phyloP scores from a whole-genome alignment of 495 filamentous ascomycete genomes.

The Geoglossum glabrum region DNA sequence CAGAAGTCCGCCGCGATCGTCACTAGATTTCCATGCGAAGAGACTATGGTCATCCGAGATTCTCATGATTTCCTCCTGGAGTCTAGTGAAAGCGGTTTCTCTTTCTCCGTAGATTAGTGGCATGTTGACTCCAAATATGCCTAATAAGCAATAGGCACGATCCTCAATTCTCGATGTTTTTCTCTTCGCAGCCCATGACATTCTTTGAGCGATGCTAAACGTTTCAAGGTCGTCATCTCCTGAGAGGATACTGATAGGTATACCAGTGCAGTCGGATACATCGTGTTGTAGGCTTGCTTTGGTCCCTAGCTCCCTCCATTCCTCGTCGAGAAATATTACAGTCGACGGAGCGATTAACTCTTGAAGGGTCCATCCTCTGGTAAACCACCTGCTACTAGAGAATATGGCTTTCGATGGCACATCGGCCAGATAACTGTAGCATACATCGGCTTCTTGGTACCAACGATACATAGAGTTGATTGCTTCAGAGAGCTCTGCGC shows the following conservation, averaged over 20 bases:
- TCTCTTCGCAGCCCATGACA: too few relatives aligned
- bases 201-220: too few relatives aligned
- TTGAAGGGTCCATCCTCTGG: neutral
- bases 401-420: neutral
- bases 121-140: neutral
- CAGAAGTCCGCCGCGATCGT: too few relatives aligned
- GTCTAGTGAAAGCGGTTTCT: too few relatives aligned
- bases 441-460: neutral
- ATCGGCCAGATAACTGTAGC: neutral
- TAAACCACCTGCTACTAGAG: neutral
- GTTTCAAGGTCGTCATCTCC: too few relatives aligned
- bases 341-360: neutral
- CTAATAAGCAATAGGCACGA: neutral
- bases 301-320: neutral
- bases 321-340: neutral
- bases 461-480: too few relatives aligned
- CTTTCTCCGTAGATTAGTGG: too few relatives aligned
- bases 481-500: neutral
- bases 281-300: too few relatives aligned
- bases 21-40: too few relatives aligned
- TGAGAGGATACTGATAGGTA: neutral
- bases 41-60: too few relatives aligned
- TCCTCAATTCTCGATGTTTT: neutral
- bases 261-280: too few relatives aligned
- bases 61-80: too few relatives aligned